These are phyloP conservation scores for Pseudozyma thailandica DNA, from an alignment of 1,284 basidiomycete species.

Conservation along the genomic window DNA sequence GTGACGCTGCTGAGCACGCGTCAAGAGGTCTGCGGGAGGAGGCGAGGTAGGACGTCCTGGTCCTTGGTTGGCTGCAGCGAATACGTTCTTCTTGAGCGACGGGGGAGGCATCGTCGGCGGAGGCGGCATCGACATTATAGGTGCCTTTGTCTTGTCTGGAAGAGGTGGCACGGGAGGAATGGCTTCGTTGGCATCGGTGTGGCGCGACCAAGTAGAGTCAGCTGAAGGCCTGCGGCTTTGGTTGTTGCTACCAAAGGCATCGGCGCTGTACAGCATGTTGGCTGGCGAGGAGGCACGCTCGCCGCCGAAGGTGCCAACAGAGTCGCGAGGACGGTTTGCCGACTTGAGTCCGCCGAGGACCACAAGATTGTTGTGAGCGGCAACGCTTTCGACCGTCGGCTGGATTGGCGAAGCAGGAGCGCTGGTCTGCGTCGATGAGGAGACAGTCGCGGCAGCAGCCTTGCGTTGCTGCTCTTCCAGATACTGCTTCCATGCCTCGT, in stretches of 20 bases:
- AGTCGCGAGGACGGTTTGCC: constrained; percentile 39
- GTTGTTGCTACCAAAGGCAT: constrained; percentile 30
- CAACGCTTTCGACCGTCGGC: constrained; percentile 27
- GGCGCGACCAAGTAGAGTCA: constrained; percentile 49
- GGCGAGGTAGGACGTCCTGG: constrained; percentile 56
- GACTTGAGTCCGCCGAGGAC: constrained; percentile 39
- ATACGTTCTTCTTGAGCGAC: constrained; percentile 23
- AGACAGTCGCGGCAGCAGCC: constrained; percentile 1
- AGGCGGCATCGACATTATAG: constrained; percentile 56
- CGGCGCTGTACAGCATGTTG: constrained; percentile 45
- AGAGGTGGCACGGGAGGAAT: constrained; percentile 45
- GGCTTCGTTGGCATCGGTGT: constrained; percentile 23
- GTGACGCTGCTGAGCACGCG: constrained; percentile 44
- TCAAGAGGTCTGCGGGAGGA: constrained; percentile 52
- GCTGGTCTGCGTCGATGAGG: constrained; percentile 7
- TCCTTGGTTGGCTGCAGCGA: constrained; percentile 11
- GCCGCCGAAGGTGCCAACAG: constrained; percentile 53
- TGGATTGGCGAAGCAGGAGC: constrained; percentile 22
- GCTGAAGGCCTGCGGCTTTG: constrained; percentile 40
- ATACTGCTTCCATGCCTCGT: constrained; percentile 43
- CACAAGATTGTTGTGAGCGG: constrained; percentile 37
- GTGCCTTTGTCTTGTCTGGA: constrained; percentile 56
- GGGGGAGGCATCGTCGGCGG: constrained; percentile 61
- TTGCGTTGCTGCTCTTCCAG: constrained; percentile 29
- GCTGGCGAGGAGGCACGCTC: constrained; percentile 39